Base-by-base conservation (phyloP, 176 grass and related monocot genomes). In the Oropetium thomaeum region DNA sequence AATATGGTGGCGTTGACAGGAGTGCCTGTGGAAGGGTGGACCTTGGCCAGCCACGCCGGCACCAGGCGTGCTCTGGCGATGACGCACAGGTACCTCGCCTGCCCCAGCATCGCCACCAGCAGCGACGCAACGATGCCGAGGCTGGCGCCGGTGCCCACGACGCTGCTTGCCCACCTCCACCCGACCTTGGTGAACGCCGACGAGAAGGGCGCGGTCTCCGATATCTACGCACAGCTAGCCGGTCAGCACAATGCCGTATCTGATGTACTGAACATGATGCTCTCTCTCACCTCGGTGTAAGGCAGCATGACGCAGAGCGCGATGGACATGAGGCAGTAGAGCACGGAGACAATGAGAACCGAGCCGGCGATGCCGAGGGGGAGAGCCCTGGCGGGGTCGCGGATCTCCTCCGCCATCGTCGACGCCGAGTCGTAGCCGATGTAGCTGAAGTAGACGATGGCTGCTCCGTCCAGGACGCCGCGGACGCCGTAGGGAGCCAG, bases 351-450 rank as follows among this genome's bases (percentile, higher is more conserved):
- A 42, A 92, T 17, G 71, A 80, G 75, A 28, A 98, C 95, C 0
- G 95, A 94, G 69, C 89, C 95, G 42, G 91, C 80, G 75, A 98
- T 88, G 48, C 95, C 95, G 17, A 90, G 73, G 38, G 95, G 91
- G 73, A 98, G 92, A 66, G 90, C 95, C 27, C 84, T 81, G 11
- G 83, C 55, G 8, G 95, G 95, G 43, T 94, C 75, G 31, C 87
- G 77, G 78, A 98, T 90, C 86, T 94, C 91, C 85, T 98, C 95
- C 15, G 95, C 95, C 91, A 98, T 92, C 33, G 95, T 98, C 41
- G 89, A 98, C 41, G 92, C 95, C 4, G 95, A 88, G 80, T 98
- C 95, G 83, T 98, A 98, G 28, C 95, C 95, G 54, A 98, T 98
- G 81, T 98, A 98, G 74, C 95, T 98, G 44, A 98, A 76, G 62